Base-by-base conservation (phyloP, 2,329 filamentous ascomycete species). In the Acrodontium crateriforme region DNA sequence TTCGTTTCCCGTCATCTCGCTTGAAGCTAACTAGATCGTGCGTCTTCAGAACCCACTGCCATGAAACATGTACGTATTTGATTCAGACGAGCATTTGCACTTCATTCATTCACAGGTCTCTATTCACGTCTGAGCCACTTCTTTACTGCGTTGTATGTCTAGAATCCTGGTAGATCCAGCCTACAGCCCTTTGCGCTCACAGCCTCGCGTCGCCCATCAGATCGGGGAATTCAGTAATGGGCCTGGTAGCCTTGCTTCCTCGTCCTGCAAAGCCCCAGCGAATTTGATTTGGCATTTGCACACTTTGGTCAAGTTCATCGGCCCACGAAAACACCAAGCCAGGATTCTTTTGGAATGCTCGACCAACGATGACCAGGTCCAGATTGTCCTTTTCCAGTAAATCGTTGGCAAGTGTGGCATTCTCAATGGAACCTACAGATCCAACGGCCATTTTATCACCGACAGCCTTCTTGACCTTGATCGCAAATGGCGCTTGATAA, bases 341-440 rank as follows among this genome's bases (percentile, higher is more conserved):
- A 0, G 84, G 79, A 47, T 92, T 82, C 50, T 82, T 72, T 56
- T 91, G 64, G 54, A 89, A 89, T 46, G 78, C 76, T 31, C 82
- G 65, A 0, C 71, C 85, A 2, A 78, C 64, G 11, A 87, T 63
- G 0, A 77, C 72, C n/a, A 85, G 53, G 47, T 94, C 84, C 33
- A 74, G 43, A 2, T 44, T 45, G 14, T 54, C 45, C 34, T 49
- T 43, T 36, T 69, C 59, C 2, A 71, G 47, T 45, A 77, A 33
- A 58, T 69, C 39, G 63, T 73, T 67, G 5, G 81, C 83, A 50
- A 77, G 66, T 42, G 74, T 68, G 2, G 74, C 78, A 16, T 68
- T 68, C 19, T 67, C 74, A 43, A 93, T 79, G 33, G 69, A 60
- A 4, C 85, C 84, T 1, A 93, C 83, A 3, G 76, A 68, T 12